Conservation (phyloP, 108 stramenopile species). For the Discostella pseudostelligera region DNA sequence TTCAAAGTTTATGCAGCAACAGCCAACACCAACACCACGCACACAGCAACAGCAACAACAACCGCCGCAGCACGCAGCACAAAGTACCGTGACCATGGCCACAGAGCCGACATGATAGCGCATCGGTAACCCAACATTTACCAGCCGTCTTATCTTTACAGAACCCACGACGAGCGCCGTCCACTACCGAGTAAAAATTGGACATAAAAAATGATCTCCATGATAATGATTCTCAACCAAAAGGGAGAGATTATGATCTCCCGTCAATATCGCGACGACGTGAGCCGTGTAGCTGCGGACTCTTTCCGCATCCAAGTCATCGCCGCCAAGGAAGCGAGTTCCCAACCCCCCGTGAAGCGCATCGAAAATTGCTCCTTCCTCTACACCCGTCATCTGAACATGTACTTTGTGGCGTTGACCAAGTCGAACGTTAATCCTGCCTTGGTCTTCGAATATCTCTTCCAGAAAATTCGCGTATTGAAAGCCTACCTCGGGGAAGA, state of each 20-base stretch:
- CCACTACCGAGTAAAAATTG: not conserved
- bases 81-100: no score
- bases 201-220: slow-evolving; percentile 77
- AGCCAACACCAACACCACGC: no score
- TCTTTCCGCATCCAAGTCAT: slow-evolving; percentile 92
- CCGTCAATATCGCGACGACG: slow-evolving; percentile 91
- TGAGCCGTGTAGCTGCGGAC: slow-evolving; percentile 82
- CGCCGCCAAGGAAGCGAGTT: slow-evolving; percentile 95
- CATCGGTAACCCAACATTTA: no score
- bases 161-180: no score
- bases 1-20: no score
- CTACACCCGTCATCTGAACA: slow-evolving; percentile 94
- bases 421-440: slow-evolving; percentile 96
- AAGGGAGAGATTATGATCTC: slow-evolving; percentile 94
- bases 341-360: slow-evolving; percentile 90
- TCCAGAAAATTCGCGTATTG: slow-evolving; percentile 90
- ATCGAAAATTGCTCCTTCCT: slow-evolving; percentile 97
- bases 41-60: no score
- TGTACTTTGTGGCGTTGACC: slow-evolving; percentile 98
- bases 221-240: slow-evolving; percentile 90
- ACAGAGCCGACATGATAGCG: no score
- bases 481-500: slow-evolving; percentile 97
- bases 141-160: no score
- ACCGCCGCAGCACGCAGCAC: no score
- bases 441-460: slow-evolving; percentile 96